Evolutionary conservation across 1,139 yeast species (phyloP).

Genomic region (Yarrowia galli): DNA sequence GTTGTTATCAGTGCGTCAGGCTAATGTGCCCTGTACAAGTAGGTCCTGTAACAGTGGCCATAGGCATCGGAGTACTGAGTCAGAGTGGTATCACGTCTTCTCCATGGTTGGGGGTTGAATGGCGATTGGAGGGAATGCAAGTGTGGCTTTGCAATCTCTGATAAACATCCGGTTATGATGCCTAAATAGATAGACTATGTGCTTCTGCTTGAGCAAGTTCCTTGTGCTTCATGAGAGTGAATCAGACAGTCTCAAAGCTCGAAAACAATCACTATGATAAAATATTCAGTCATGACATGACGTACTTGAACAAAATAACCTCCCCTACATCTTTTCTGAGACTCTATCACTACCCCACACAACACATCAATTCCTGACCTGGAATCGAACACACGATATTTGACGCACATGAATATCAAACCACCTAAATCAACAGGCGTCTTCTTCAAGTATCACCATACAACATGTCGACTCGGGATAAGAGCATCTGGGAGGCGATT

Average conservation of each 20-base stretch:
- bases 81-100: not conserved
- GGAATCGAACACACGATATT: slow-evolving; percentile 14
- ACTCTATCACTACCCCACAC: no score
- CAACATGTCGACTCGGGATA: slow-evolving; percentile 40
- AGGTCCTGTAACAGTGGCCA: not conserved
- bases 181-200: no score
- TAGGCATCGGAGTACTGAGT: not conserved
- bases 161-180: no score
- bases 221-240: no score
- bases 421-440: not conserved
- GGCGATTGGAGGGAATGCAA: not conserved
- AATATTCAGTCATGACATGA: no score
- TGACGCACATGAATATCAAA: not conserved
- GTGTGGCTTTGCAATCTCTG: not conserved
- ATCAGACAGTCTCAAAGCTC: no score
- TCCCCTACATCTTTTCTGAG: no score
- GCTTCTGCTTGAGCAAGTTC: no score
- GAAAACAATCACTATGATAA: no score
- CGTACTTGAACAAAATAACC: no score
- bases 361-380: not conserved
- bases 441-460: not conserved
- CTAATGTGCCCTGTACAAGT: not conserved
- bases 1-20: slow-evolving; percentile 4
- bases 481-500: slow-evolving; percentile 55
- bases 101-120: not conserved